Evolutionary conservation across 2,329 filamentous ascomycete genomes (phyloP).

Genomic region (Epichloe sp.): DNA sequence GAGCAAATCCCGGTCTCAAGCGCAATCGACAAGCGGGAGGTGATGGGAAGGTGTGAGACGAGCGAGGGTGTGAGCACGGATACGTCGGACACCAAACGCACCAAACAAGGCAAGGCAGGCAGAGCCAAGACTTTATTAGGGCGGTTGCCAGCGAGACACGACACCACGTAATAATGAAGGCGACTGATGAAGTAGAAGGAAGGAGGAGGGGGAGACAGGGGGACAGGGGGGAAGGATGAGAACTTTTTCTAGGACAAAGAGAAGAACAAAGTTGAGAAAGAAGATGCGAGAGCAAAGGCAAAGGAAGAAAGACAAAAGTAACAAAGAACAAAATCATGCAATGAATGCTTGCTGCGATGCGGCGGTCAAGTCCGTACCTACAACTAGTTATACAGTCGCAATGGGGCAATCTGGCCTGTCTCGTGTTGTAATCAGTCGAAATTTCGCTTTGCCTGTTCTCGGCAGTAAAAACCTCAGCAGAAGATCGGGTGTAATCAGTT

Average conservation of each 20-base stretch:
- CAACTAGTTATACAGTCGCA: not conserved
- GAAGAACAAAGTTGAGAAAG: not conserved
- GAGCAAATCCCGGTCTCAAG: not conserved
- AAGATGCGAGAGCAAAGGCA: not conserved
- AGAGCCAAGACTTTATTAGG: not conserved
- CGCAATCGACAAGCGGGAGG: not conserved
- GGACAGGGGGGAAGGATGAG: not conserved
- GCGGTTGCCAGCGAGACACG: not conserved
- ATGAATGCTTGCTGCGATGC: not conserved
- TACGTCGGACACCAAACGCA: conserved; percentile 3
- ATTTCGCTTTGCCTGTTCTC: too few species aligned
- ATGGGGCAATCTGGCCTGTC: not conserved
- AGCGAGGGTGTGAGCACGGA: conserved; percentile 1
- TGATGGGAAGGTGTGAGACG: not conserved
- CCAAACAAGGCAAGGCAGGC: not conserved
- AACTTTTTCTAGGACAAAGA: not conserved
- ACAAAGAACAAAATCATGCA: not conserved
- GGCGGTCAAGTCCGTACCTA: not conserved
- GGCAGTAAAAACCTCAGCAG: too few species aligned
- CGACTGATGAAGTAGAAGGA: not conserved
- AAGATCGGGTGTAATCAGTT: not conserved
- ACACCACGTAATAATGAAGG: not conserved
- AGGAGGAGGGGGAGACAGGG: not conserved
- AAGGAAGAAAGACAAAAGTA: not conserved
- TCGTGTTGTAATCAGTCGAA: not conserved